Percentiles rank a stretch among this genome's conserved stretches.
phyloP scores from a whole-genome alignment of 2,329 filamentous ascomycete genomes.

The Colletotrichum nymphaeae region DNA sequence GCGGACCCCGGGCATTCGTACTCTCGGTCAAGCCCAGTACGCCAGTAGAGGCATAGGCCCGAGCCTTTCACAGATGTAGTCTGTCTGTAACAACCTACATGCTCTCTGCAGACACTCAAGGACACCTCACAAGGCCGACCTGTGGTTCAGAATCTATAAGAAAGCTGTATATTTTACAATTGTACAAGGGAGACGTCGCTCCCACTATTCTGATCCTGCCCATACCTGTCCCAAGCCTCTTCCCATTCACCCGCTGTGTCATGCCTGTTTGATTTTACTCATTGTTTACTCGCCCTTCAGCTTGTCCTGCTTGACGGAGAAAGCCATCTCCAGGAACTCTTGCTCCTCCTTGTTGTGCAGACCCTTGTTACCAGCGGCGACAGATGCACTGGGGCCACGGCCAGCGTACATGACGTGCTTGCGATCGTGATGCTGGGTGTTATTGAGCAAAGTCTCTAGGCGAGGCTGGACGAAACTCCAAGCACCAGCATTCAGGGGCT shows the following conservation, averaged over 20 bases:
- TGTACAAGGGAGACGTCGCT: constrained; percentile 3
- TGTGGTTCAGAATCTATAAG: too few relatives aligned
- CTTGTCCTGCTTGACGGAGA: constrained; percentile 74
- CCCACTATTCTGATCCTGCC: constrained; percentile 11
- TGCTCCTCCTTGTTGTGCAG: constrained; percentile 93
- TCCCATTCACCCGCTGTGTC: neutral
- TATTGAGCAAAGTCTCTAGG: constrained; percentile 94
- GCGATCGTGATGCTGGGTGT: constrained; percentile 91
- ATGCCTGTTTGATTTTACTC: neutral
- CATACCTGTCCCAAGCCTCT: neutral
- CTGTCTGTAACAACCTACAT: too few relatives aligned
- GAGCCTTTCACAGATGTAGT: too few relatives aligned
- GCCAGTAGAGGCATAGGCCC: too few relatives aligned
- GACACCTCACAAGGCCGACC: too few relatives aligned
- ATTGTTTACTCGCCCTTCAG: constrained; percentile 71
- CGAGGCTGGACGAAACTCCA: constrained; percentile 98
- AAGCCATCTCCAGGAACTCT: constrained; percentile 78
- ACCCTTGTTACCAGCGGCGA: constrained; percentile 92
- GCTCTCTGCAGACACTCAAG: too few relatives aligned
- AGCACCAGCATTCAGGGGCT: constrained; percentile 95
- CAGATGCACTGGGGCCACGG: constrained; percentile 90
- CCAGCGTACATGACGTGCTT: constrained; percentile 98
- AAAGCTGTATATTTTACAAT: constrained; percentile 7
- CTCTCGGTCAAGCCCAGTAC: too few relatives aligned
- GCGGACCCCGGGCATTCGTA: too few relatives aligned